Percentiles rank a stretch among this genome's conserved stretches.
These are phyloP conservation scores for Stagonosporopsis cucurbitacearum DNA, from an alignment of 2,329 filamentous ascomycete genomes.

Conservation along the genomic window DNA sequence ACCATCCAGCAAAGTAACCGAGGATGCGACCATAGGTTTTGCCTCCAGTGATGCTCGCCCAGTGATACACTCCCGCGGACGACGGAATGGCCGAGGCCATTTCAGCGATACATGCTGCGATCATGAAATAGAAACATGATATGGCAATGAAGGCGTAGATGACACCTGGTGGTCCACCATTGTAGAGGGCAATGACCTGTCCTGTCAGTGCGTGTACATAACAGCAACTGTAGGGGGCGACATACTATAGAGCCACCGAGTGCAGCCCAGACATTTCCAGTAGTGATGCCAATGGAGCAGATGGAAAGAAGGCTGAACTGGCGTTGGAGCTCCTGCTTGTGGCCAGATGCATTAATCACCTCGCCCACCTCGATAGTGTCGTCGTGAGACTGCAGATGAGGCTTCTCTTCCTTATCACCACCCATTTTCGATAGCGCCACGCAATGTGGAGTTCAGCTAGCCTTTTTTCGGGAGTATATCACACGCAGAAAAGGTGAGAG, in stretches of 20 bases:
- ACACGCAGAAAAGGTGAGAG: not conserved
- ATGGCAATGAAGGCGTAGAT: slow-evolving; percentile 58
- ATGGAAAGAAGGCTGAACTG: slow-evolving; percentile 58
- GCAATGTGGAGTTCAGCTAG: not conserved
- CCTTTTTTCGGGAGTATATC: not conserved
- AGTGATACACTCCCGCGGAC: slow-evolving; percentile 58
- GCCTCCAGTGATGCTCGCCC: slow-evolving; percentile 59
- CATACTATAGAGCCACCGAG: slow-evolving; percentile 57
- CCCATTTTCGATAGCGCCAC: not conserved
- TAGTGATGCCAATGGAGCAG: slow-evolving; percentile 55
- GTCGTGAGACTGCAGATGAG: slow-evolving; percentile 24
- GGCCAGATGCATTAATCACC: slow-evolving; percentile 58
- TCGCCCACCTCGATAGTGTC: slow-evolving; percentile 38
- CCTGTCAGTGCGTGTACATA: not conserved
- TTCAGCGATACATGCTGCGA: slow-evolving; percentile 60
- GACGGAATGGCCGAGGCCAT: slow-evolving; percentile 55
- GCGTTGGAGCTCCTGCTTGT: slow-evolving; percentile 59
- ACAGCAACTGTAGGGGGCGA: not conserved
- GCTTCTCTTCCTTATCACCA: slow-evolving; percentile 20
- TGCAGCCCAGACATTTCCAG: slow-evolving; percentile 54
- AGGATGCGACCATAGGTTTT: slow-evolving; percentile 53
- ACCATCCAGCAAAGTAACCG: slow-evolving; percentile 60
- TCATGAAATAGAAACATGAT: slow-evolving; percentile 59
- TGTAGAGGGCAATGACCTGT: slow-evolving; percentile 51
- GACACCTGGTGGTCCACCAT: slow-evolving; percentile 55